Evolutionary conservation across 1,284 basidiomycete genomes (phyloP), one percentile per base, ranked within the genome.

Genomic region (Mycena citricolor): DNA sequence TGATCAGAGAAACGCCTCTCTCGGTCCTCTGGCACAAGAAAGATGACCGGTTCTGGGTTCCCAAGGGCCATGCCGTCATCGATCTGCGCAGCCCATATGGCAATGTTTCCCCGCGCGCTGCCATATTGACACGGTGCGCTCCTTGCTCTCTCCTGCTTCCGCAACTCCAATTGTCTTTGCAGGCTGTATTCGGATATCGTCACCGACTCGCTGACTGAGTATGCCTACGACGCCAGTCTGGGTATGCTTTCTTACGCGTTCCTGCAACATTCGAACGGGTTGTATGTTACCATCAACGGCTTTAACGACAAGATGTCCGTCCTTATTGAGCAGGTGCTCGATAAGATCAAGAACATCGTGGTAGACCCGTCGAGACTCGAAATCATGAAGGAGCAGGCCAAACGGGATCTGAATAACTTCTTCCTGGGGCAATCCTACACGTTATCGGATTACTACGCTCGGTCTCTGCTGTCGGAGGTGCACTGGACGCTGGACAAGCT

Each of bases 281-380:
- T 98, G 29, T 78, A 74, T 35, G 64, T 97, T 23, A 73, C 76
- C 8, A 70, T 94, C 35, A 78, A 76, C 39, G 97, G 97, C 2
- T 99, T 97, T 70, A 97, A 95, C 61, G 94, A 99, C 69, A 98
- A 97, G 68, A 73, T 99, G 28, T 70, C 81, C 5, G 79, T 90
- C 0, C 76, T 99, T 24, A 76, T 86, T 6, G 71, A 85, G 57
- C 77, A 85, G 51, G 82, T 99, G 43, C 63, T 97, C 32, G 77
- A 86, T 51, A 83, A 82, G 57, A 71, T 90, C 44, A 85, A 79
- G 61, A 70, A 70, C 23, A 73, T 95, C 43, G 68, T 79, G 56
- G 75, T 97, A 24, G 77, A 85, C 55, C 67, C 79, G 19, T 78
- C 86, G 44, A 75, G 94, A 47, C 81, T 98, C 48, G 78, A 75